Evolutionary conservation across 352 stramenopile species (phyloP).

Genomic region (Phytophthora vignae): DNA sequence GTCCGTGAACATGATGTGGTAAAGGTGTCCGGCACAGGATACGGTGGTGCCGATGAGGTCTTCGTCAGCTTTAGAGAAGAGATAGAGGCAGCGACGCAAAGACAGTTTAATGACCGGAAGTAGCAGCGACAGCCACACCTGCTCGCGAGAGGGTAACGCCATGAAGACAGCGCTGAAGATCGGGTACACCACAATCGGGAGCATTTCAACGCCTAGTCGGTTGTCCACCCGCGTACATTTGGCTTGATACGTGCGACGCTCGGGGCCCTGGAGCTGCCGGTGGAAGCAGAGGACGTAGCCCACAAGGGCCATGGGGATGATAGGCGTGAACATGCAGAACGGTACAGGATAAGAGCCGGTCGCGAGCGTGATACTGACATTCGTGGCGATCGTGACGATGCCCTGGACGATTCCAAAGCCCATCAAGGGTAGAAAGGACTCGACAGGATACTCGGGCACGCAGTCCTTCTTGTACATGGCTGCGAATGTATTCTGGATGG

Average conservation of each 20-base stretch:
- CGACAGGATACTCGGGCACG: not conserved
- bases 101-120: not conserved
- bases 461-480: conserved; percentile 2
- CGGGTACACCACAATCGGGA: not conserved
- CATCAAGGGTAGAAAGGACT: not conserved
- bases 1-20: conserved; percentile 4
- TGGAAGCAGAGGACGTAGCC: not conserved
- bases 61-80: not conserved
- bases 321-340: conserved; percentile 2
- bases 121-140: not conserved
- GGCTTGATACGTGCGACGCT: not conserved
- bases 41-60: not conserved
- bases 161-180: not conserved
- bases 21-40: not conserved
- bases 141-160: not conserved
- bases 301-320: not conserved
- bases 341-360: not conserved
- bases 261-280: not conserved
- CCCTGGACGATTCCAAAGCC: not conserved
- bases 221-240: not conserved
- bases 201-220: not conserved
- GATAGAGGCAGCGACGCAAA: not conserved
- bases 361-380: not conserved
- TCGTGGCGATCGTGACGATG: not conserved
- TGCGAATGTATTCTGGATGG: not conserved